These are phyloP conservation scores for Globisporangium solare DNA, from an alignment of 352 stramenopile genomes.

Conservation along the genomic window DNA sequence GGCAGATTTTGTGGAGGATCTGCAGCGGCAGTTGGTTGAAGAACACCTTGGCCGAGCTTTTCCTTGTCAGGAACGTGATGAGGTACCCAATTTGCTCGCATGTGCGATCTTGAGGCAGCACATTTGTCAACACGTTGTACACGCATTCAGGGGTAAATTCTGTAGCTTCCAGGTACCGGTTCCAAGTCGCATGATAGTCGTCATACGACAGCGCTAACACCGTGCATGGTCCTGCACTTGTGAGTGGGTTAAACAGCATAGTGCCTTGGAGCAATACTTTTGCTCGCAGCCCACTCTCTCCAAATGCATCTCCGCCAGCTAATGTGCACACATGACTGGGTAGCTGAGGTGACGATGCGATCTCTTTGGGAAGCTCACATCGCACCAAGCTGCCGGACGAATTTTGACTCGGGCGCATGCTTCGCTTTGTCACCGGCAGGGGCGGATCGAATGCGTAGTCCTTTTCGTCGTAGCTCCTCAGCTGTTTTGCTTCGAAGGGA, in stretches of 20 bases:
- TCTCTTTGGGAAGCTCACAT: slow-evolving; percentile 5
- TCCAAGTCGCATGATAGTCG: slow-evolving; percentile 19
- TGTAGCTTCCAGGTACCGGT: slow-evolving; percentile 19
- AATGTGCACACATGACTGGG: slow-evolving; percentile 35
- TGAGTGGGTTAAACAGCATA: slow-evolving; percentile 27
- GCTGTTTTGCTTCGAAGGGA: slow-evolving; percentile 15
- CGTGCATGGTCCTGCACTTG: slow-evolving; percentile 6
- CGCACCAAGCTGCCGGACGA: not conserved
- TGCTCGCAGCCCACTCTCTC: slow-evolving; percentile 19
- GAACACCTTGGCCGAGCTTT: slow-evolving; percentile 28
- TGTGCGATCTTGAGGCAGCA: slow-evolving; percentile 35
- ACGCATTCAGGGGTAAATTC: slow-evolving; percentile 22
- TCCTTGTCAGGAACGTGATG: slow-evolving; percentile 22
- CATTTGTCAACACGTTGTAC: slow-evolving; percentile 21
- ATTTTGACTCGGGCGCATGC: not conserved
- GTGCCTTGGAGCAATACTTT: slow-evolving; percentile 18
- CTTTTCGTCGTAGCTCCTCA: slow-evolving; percentile 7
- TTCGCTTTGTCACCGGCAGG: not conserved
- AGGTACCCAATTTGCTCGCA: slow-evolving; percentile 37
- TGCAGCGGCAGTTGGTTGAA: slow-evolving; percentile 30
- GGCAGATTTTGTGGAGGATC: slow-evolving; percentile 26
- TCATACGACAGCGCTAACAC: slow-evolving; percentile 25
- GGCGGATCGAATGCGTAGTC: slow-evolving; percentile 8
- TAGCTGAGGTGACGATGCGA: not conserved
- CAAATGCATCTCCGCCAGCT: slow-evolving; percentile 29